Evolutionary conservation across 2,329 filamentous ascomycete genomes (phyloP), one percentile per base, ranked within the genome.

Genomic region (Xylariaceae sp.): DNA sequence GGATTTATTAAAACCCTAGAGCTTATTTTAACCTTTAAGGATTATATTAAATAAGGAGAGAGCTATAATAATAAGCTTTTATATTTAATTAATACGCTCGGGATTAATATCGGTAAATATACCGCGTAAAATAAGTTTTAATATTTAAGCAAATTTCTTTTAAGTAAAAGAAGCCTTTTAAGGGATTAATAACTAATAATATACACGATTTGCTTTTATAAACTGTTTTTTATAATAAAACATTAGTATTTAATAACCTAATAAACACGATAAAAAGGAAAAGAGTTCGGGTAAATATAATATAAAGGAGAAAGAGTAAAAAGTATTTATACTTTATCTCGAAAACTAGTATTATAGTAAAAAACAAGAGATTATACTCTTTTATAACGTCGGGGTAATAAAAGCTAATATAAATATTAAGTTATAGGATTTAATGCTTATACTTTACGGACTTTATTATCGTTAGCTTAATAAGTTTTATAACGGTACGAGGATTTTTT

Each of bases 321-420:
- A n/a, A n/a, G n/a, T n/a, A 33, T 13, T 32, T 32, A 32, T 32
- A 32, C 21, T 32, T 32, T 24, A 32, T 11, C 15, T 32, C 25
- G 25, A 32, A 32, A 15, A 32, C 13, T 4, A 32, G 10, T 8
- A 31, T 18, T 22, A 31, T 31, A 5, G 15, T 12, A 14, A 22
- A 9, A 8, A 31, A 31, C 5, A 31, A 6, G 8, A 31, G 25
- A 24, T 14, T 32, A 32, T 32, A 32, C 18, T 32, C 25, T 8
- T 32, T 25, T 32, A 32, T 24, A 9, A 32, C 21, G 10, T 32
- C 14, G 5, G 4, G 10, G 13, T 32, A 32, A 17, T 32, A 32
- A 10, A 32, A 32, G 16, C 21, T 32, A 32, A 32, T 32, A 32
- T 32, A 32, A 24, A 32, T 24, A 32, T 32, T 32, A 15, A 25